phyloP scores from a whole-genome alignment of 2,329 filamentous ascomycete species.

The Xylariaceae sp. region DNA sequence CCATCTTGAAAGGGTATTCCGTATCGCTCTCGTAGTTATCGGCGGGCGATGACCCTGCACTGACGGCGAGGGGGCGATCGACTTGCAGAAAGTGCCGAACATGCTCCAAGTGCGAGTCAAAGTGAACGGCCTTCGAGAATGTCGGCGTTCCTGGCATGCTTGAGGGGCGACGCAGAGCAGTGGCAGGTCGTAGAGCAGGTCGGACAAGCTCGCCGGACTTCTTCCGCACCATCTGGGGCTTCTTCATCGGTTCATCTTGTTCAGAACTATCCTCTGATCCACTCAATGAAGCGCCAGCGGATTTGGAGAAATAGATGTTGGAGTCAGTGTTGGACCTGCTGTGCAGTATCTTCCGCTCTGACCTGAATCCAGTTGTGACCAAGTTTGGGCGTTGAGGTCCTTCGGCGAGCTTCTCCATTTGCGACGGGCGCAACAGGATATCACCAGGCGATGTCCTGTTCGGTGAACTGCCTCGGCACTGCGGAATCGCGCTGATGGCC shows the following conservation, averaged over 20 bases:
- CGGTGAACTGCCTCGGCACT: conserved; percentile 58
- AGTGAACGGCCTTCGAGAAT: conserved; percentile 96
- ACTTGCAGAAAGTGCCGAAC: conserved; percentile 94
- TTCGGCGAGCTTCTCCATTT: conserved; percentile 30
- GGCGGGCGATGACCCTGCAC: conserved; percentile 85
- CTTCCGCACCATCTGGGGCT: conserved; percentile 93
- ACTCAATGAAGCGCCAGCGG: conserved; percentile 46
- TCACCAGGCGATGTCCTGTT: conserved; percentile 35
- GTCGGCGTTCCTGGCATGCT: conserved; percentile 98
- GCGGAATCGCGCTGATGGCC: conserved; percentile 75
- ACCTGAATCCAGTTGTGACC: conserved; percentile 43
- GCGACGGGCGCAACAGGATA: conserved; percentile 34
- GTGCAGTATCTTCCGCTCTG: conserved; percentile 44
- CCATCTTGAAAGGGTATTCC: conserved; percentile 78
- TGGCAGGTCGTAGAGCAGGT: conserved; percentile 74
- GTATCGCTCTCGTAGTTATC: conserved; percentile 82
- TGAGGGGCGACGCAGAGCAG: conserved; percentile 73
- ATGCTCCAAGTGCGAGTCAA: conserved; percentile 93
- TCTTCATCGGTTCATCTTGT: conserved; percentile 52
- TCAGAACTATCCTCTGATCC: conserved; percentile 62
- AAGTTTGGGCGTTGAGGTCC: conserved; percentile 43
- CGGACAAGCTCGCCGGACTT: conserved; percentile 97
- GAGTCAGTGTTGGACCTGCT: conserved; percentile 55
- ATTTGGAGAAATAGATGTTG: conserved; percentile 42
- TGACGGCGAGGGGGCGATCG: conserved; percentile 92